phyloP scores from a whole-genome alignment of 116 monocot species.

The Papilionanthe hybrid region DNA sequence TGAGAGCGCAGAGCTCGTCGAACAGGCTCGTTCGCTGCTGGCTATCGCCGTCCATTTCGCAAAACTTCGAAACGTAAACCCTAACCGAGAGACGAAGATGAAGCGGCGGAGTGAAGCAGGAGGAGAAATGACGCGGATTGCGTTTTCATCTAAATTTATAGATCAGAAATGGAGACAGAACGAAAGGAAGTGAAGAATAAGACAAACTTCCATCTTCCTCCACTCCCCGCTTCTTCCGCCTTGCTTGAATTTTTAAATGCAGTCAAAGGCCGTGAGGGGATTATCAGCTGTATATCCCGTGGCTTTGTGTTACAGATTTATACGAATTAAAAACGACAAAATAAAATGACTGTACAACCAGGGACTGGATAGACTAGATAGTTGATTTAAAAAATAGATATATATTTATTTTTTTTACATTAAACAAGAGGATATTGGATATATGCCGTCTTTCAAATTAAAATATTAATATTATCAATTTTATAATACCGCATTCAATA shows the following conservation, averaged over 20 bases:
- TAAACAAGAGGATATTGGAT: too few relatives aligned
- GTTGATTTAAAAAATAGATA: too few relatives aligned
- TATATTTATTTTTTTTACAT: too few relatives aligned
- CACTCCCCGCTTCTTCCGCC: not conserved
- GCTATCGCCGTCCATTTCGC: slow-evolving; percentile 24
- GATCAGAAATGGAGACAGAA: not conserved
- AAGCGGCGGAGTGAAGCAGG: not conserved
- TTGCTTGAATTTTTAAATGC: not conserved
- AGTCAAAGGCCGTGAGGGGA: too few relatives aligned
- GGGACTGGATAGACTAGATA: too few relatives aligned
- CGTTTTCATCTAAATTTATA: not conserved
- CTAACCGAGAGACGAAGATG: not conserved
- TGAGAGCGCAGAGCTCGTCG: slow-evolving; percentile 49
- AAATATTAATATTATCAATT: too few relatives aligned
- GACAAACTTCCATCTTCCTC: not conserved
- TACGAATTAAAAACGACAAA: not conserved
- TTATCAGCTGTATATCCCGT: too few relatives aligned
- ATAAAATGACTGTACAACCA: not conserved
- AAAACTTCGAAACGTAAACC: not conserved
- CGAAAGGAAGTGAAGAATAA: not conserved
- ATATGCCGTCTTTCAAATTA: too few relatives aligned
- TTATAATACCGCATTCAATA: too few relatives aligned
- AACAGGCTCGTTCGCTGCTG: slow-evolving; percentile 25
- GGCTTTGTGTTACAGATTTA: too few relatives aligned
- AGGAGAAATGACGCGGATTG: not conserved